Evolutionary conservation across 2,329 filamentous ascomycete species (phyloP).

Genomic region (Dryadomyces quercivorus): DNA sequence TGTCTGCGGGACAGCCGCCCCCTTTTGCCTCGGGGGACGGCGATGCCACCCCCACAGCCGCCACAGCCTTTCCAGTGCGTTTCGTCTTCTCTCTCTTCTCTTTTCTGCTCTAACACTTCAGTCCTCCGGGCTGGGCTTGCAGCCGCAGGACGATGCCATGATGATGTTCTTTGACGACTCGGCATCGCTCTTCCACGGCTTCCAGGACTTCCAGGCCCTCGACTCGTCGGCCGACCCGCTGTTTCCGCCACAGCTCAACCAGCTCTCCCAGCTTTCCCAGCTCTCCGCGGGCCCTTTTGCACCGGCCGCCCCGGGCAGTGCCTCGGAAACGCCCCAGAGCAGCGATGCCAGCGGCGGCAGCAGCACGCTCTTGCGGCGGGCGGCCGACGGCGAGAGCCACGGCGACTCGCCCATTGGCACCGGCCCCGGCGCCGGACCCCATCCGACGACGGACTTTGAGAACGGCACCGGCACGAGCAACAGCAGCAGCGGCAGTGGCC

Average conservation of each 20-base stretch:
- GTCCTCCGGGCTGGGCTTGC: constrained; percentile 10
- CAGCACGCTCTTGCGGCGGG: neutral
- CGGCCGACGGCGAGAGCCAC: neutral
- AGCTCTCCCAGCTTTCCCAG: too few species aligned
- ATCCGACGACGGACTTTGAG: constrained; percentile 19
- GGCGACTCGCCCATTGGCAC: constrained; percentile 4
- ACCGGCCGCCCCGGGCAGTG: neutral
- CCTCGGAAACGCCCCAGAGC: neutral
- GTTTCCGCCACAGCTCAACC: neutral
- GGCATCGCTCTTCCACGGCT: constrained; percentile 19
- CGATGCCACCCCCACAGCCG: neutral
- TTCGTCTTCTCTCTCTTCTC: neutral
- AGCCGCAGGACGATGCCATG: constrained; percentile 21
- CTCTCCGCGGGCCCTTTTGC: neutral
- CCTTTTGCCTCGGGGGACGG: constrained; percentile 3
- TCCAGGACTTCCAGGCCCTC: constrained; percentile 5
- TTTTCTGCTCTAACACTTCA: neutral
- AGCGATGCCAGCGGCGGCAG: neutral
- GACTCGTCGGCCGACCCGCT: neutral
- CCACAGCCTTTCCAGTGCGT: neutral
- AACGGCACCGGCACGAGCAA: constrained; percentile 12
- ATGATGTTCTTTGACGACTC: constrained; percentile 32
- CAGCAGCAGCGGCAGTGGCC: constrained; percentile 17
- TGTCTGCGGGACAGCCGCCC: neutral
- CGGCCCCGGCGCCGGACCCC: constrained; percentile 28